Evolutionary conservation across 805 yeast species (phyloP), one percentile per base, ranked within the genome.

Genomic region (Wickerhamiella slavikovae): DNA sequence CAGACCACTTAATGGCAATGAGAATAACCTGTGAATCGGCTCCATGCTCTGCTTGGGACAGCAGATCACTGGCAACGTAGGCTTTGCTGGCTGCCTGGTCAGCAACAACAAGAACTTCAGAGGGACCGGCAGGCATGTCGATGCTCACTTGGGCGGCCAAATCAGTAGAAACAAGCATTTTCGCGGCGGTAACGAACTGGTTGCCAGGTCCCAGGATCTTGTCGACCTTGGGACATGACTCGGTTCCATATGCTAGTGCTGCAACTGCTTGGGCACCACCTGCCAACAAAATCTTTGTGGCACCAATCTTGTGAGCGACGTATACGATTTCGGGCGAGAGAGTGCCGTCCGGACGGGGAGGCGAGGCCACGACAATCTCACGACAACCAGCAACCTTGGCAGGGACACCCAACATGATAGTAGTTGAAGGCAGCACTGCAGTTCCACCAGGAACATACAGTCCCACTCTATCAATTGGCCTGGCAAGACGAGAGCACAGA

Each of bases 181-280:
- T 89, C 25, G 98, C 99, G 25, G 98, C 96, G 13, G 99, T 89
- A 30, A 89, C 99, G 51, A 89, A 89, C 58, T 89, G 99, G 58
- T 89, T 89, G 36, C 99, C 99, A 15, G 99, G 99, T 28, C 99
- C 99, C 52, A 89, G 64, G 37, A 89, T 83, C 64, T 89, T 89
- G 55, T 89, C 95, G 48, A 85, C 85, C 55, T 89, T 89, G 30
- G 92, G 76, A 29, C 89, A 73, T 22, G 77, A 58, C 43, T 79
- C 80, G 10, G 98, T 89, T 49, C 99, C 99, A 51, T 89, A 89
- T 2, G 98, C 98, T 93, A 89, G 69, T 4, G 99, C 92, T 27
- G 95, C 93, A 30, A 89, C 79, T 4, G 98, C 99, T 60, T 89
- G 99, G 3, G 98, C 98, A 47, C 99, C 99, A 44, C 99, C 99